These are phyloP conservation scores for Schizosaccharomyces japonicus DNA, from an alignment of 805 yeast species.

Conservation along the genomic window DNA sequence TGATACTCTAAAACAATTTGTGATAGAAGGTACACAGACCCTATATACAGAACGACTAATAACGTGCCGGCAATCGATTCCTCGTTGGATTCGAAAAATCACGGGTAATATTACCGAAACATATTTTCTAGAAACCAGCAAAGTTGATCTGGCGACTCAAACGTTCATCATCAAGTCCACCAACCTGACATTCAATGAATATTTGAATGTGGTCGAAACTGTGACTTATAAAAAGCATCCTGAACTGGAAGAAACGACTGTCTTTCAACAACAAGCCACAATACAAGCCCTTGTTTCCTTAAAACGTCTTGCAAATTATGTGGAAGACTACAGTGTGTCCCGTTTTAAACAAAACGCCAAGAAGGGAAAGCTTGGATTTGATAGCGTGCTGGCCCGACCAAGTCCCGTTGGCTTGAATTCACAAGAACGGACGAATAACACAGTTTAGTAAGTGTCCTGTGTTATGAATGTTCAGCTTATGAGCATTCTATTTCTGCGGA, in stretches of 20 bases:
- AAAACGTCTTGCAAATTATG: conserved; percentile 43
- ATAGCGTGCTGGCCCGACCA: conserved; percentile 32
- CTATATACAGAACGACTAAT: conserved; percentile 68
- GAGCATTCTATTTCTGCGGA: too few relatives aligned
- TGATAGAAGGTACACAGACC: conserved; percentile 28
- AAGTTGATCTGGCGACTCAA: conserved; percentile 42
- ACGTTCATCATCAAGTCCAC: conserved; percentile 62
- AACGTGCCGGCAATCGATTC: conserved; percentile 70
- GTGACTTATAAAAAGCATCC: conserved; percentile 61
- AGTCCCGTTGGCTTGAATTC: too few relatives aligned
- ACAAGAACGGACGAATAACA: too few relatives aligned
- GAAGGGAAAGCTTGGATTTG: conserved; percentile 67
- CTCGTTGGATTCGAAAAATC: conserved; percentile 48
- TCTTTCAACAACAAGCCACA: conserved; percentile 57
- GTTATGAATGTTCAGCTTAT: too few relatives aligned
- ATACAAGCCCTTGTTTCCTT: conserved; percentile 66
- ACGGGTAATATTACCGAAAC: conserved; percentile 55
- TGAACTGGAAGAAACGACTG: conserved; percentile 24
- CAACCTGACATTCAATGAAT: conserved; percentile 56
- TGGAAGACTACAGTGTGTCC: conserved; percentile 82
- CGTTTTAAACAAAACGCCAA: conserved; percentile 72
- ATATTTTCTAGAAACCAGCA: conserved; percentile 72
- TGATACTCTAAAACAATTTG: conserved; percentile 56
- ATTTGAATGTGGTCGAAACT: conserved; percentile 63
- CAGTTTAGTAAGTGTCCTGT: too few relatives aligned